phyloP scores from a whole-genome alignment of 1,139 yeast genomes.

The Pichia sp. region DNA sequence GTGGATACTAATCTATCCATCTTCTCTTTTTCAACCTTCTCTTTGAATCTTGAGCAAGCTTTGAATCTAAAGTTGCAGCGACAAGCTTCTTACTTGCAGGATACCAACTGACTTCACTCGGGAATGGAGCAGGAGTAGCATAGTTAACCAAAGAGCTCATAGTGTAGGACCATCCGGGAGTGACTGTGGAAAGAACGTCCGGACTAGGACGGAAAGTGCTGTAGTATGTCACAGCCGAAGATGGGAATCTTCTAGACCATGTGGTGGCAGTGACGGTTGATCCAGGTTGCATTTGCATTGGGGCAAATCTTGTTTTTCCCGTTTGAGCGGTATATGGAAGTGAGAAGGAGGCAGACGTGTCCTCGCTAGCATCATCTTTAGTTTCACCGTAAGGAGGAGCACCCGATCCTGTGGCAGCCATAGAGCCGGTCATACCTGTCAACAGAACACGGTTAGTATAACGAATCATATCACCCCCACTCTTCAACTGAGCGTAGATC shows the following conservation, averaged over 20 bases:
- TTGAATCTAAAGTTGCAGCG: conserved; percentile 25
- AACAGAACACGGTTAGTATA: conserved; percentile 64
- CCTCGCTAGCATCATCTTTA: conserved; percentile 20
- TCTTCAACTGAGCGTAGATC: conserved; percentile 39
- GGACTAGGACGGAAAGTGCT: conserved; percentile 38
- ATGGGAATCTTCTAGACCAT: conserved; percentile 57
- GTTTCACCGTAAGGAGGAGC: conserved; percentile 39
- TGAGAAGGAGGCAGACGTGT: conserved; percentile 32
- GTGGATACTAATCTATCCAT: conserved; percentile 25
- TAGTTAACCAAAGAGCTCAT: conserved; percentile 56
- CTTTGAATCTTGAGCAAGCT: conserved; percentile 11
- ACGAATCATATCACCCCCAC: conserved; percentile 59
- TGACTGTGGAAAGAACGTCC: conserved; percentile 50
- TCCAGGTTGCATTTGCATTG: conserved; percentile 87
- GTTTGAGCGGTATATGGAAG: conserved; percentile 72
- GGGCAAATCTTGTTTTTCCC: conserved; percentile 70
- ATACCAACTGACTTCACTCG: conserved; percentile 51
- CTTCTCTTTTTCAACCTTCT: conserved; percentile 24
- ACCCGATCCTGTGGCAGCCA: conserved; percentile 32
- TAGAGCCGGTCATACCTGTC: conserved; percentile 63
- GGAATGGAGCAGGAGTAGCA: conserved; percentile 63
- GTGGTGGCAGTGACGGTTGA: conserved; percentile 56
- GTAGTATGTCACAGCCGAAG: conserved; percentile 59
- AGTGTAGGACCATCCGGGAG: conserved; percentile 80
- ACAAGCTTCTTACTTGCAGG: conserved; percentile 27